Percentiles rank a stretch among this genome's conserved stretches.
phyloP scores from a whole-genome alignment of 495 filamentous ascomycete species.

The Lichenothelia convexa region DNA sequence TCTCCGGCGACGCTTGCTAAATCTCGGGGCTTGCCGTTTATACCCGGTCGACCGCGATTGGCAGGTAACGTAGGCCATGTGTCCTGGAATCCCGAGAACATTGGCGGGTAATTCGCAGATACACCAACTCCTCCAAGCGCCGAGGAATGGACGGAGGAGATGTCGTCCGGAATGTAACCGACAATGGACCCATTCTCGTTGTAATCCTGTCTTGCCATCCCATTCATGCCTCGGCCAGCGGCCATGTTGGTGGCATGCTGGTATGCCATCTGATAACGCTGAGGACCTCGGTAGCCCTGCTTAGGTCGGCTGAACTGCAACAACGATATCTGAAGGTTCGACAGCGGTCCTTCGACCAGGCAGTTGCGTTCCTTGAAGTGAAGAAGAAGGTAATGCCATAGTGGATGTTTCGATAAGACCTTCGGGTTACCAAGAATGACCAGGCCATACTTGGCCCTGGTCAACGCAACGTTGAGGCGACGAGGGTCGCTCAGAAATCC shows the following conservation, averaged over 20 bases:
- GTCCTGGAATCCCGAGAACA: slow-evolving; percentile 88
- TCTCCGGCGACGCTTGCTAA: slow-evolving; percentile 74
- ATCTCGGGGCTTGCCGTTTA: slow-evolving; percentile 34
- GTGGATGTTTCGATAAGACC: slow-evolving; percentile 88
- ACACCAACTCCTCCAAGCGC: slow-evolving; percentile 69
- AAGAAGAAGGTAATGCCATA: slow-evolving; percentile 91
- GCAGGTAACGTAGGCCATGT: slow-evolving; percentile 67
- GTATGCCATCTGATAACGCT: slow-evolving; percentile 73
- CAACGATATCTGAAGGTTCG: slow-evolving; percentile 83
- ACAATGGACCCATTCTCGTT: slow-evolving; percentile 74
- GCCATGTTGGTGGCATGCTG: slow-evolving; percentile 42
- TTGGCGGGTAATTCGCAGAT: slow-evolving; percentile 69
- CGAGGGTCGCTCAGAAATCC: slow-evolving; percentile 97
- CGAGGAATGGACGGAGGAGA: slow-evolving; percentile 87
- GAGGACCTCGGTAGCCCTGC: slow-evolving; percentile 76
- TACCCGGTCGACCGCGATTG: slow-evolving; percentile 27
- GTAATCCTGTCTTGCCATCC: slow-evolving; percentile 46
- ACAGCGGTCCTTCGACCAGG: slow-evolving; percentile 90
- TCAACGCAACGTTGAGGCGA: slow-evolving; percentile 96
- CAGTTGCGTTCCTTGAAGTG: slow-evolving; percentile 98
- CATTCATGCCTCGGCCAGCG: slow-evolving; percentile 34
- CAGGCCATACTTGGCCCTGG: slow-evolving; percentile 86
- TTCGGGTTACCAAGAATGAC: slow-evolving; percentile 97
- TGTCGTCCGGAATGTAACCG: slow-evolving; percentile 90
- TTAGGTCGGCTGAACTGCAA: slow-evolving; percentile 92